Conservation (phyloP, 2,329 filamentous ascomycete species). For the Fusarium euwallaceae region DNA sequence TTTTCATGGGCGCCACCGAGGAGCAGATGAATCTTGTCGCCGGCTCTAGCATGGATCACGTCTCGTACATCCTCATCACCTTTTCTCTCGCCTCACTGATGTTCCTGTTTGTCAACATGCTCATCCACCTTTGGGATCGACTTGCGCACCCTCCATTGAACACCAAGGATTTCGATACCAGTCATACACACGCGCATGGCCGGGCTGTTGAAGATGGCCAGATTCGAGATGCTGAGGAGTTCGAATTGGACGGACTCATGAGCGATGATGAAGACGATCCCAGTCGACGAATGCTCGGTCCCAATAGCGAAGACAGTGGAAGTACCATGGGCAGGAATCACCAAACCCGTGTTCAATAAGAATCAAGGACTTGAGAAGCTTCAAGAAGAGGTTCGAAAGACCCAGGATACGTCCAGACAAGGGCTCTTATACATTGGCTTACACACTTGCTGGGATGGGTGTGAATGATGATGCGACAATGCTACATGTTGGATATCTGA, state of each 20-base stretch:
- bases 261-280: conserved; percentile 86
- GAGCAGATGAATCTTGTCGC: conserved; percentile 90
- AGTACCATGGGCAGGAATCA: conserved; percentile 53
- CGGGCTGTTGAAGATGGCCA: conserved; percentile 64
- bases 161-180: conserved; percentile 55
- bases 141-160: conserved; percentile 55
- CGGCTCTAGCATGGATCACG: conserved; percentile 82
- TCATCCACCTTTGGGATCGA: conserved; percentile 86
- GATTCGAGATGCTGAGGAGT: conserved; percentile 87
- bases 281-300: conserved; percentile 51
- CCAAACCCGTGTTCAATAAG: conserved; percentile 20
- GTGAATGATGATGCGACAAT: conserved; percentile 2
- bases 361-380: background rate
- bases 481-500: background rate
- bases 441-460: background rate
- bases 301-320: conserved; percentile 40
- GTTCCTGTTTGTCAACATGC: conserved; percentile 91
- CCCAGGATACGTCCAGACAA: background rate
- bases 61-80: conserved; percentile 91
- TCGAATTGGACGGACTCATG: conserved; percentile 91
- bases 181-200: conserved; percentile 51
- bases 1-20: conserved; percentile 98
- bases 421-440: background rate
- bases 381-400: background rate
- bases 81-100: conserved; percentile 91